Evolutionary conservation across 495 filamentous ascomycete genomes (phyloP).

Genomic region (Margaritispora aquatica): DNA sequence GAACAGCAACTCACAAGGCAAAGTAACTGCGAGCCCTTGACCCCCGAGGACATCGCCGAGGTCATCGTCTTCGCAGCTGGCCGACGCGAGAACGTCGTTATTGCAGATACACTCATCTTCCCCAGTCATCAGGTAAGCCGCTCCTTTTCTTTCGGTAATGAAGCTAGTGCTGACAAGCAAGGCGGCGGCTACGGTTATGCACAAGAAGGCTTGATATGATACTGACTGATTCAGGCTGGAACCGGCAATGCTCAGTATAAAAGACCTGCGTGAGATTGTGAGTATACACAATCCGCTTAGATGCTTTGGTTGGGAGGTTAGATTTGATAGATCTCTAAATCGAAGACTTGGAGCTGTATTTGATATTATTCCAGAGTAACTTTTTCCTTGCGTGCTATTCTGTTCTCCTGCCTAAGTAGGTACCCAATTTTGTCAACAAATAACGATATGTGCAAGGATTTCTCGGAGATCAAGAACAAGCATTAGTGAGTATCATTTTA

Average conservation of each 20-base stretch:
- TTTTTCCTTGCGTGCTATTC: too few relatives aligned
- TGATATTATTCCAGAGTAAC: too few relatives aligned
- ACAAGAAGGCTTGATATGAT: conserved; percentile 36
- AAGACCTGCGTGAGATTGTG: conserved; percentile 21
- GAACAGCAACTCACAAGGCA: conserved; percentile 18
- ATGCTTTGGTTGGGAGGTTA: neutral
- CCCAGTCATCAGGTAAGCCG: conserved; percentile 82
- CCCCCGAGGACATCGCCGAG: conserved; percentile 92
- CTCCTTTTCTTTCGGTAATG: neutral
- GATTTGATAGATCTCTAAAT: neutral
- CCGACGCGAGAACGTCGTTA: conserved; percentile 87
- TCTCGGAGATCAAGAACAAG: too few relatives aligned
- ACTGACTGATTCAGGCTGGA: conserved; percentile 25
- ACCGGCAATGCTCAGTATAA: conserved; percentile 32
- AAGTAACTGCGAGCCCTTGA: conserved; percentile 83
- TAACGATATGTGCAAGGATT: too few relatives aligned
- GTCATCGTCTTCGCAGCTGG: conserved; percentile 87
- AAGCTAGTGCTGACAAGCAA: conserved; percentile 8
- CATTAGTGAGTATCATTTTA: too few relatives aligned
- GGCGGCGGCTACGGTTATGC: conserved; percentile 45
- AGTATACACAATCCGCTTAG: too few relatives aligned
- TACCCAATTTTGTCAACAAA: too few relatives aligned
- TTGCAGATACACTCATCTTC: conserved; percentile 88
- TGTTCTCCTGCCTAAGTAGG: neutral
- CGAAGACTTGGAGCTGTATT: neutral